Conservation (phyloP, 495 filamentous ascomycete species). For the Staphylotrichum tortipilum region DNA sequence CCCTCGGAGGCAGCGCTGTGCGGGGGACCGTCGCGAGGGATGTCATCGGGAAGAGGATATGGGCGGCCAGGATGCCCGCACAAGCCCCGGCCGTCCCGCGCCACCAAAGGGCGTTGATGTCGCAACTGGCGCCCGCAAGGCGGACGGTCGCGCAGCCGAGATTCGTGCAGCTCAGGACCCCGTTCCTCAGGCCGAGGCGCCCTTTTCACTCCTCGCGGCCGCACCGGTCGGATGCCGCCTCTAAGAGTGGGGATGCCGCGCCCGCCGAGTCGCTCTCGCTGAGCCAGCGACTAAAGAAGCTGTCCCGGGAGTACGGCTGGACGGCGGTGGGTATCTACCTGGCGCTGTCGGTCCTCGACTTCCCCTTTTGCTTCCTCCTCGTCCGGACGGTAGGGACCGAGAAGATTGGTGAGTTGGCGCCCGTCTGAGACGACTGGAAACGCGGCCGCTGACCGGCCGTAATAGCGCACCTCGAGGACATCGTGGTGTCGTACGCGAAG, state of each 20-base stretch:
- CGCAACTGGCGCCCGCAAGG: conserved; percentile 13
- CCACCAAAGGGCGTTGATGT: conserved; percentile 11
- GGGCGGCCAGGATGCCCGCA: conserved; percentile 6
- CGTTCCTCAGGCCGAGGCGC: conserved; percentile 10
- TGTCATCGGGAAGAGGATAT: background rate
- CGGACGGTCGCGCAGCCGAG: background rate
- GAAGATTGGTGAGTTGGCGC: conserved; percentile 53
- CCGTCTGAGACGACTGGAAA: background rate
- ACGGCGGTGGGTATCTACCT: conserved; percentile 87
- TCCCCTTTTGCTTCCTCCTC: conserved; percentile 87
- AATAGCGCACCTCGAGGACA: conserved; percentile 43
- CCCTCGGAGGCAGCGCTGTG: conserved; percentile 6
- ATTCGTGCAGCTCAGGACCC: conserved; percentile 3
- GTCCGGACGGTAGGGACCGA: conserved; percentile 79
- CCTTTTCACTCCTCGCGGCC: conserved; percentile 22
- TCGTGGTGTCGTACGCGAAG: conserved; percentile 37
- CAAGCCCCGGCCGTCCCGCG: background rate
- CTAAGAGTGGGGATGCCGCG: conserved; percentile 1
- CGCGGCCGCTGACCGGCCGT: background rate
- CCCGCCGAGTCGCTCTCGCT: conserved; percentile 44
- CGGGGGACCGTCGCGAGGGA: background rate
- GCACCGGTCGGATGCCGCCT: conserved; percentile 1
- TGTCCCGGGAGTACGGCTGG: conserved; percentile 95
- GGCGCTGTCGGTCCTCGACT: conserved; percentile 72
- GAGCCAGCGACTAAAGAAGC: conserved; percentile 61